These are phyloP conservation scores for Metarhizium robertsii DNA, from an alignment of 2,329 filamentous ascomycete genomes.

Conservation along the genomic window DNA sequence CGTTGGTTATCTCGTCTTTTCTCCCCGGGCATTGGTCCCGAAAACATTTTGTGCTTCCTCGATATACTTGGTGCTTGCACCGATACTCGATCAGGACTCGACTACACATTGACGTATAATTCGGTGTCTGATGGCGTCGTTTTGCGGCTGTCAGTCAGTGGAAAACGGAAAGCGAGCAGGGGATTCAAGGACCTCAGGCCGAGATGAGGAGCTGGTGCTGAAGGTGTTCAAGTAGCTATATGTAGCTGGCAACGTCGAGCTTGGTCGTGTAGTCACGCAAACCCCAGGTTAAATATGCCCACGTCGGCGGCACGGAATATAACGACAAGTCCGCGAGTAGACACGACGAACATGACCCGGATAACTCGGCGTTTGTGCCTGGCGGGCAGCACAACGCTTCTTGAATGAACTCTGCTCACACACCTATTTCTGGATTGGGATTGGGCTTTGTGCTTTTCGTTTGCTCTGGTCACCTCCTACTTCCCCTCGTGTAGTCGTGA, in stretches of 20 bases:
- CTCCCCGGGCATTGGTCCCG: constrained; percentile 19
- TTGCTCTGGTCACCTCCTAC: too few species aligned
- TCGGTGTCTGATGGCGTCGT: background rate
- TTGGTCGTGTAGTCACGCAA: too few species aligned
- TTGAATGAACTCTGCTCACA: background rate
- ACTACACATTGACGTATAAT: constrained; percentile 20
- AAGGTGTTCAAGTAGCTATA: too few species aligned
- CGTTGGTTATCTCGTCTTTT: constrained; percentile 20
- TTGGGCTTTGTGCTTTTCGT: background rate
- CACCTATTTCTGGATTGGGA: background rate
- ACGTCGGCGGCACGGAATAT: background rate
- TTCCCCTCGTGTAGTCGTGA: background rate
- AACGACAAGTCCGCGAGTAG: background rate
- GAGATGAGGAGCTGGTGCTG: too few species aligned
- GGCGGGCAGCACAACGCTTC: background rate
- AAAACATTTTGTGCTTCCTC: constrained; percentile 27
- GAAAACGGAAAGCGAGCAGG: too few species aligned
- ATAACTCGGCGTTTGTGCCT: background rate
- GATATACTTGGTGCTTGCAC: constrained; percentile 25
- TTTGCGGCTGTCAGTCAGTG: too few species aligned
- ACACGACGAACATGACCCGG: background rate
- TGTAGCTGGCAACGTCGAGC: too few species aligned
- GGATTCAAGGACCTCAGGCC: background rate
- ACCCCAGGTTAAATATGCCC: background rate
- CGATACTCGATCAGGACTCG: constrained; percentile 23